Evolutionary conservation across 805 yeast genomes (phyloP), one percentile per base, ranked within the genome.

Genomic region (Schizosaccharomyces osmophilus): DNA sequence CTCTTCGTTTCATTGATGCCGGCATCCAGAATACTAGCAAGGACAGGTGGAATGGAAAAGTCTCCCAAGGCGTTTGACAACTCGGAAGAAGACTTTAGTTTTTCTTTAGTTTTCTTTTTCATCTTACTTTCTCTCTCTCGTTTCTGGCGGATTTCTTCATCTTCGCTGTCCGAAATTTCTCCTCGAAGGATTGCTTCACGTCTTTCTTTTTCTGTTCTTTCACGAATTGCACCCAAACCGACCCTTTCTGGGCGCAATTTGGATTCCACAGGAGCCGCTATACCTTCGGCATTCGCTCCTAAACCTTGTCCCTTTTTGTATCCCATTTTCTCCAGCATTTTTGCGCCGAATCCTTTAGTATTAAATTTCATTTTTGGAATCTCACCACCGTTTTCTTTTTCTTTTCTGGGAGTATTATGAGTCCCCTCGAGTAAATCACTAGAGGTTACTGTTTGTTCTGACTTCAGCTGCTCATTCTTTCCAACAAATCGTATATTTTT

Each of bases 271-370:
- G 97, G 97, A n/a, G 77, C 79, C 0, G 77, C 76, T 0, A 87
- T 87, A 55, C 98, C 98, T 60, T 77, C 77, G 1, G 82, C 80
- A 29, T 75, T 69, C 4, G 73, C 73, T 1, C 98, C 98, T n/a
- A 90, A 76, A 0, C 97, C 97, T 67, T 78, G 75, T 0, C 98
- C 97, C 51, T 78, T 79, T 6, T 77, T 77, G 71, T 86, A 89
- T 0, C 98, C 98, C 97, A 90, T 89, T 64, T 81, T 78, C 63
- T 80, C 75, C 73, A 90, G 70, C 60, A 90, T 72, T 60, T 77
- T 72, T 2, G 95, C 95, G 45, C 97, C 97, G 48, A 87, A 80
- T 5, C 97, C 97, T 68, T 32, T 31, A 19, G 48, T 59, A 48
- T 43, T 41, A 24, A 43, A 59, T 19, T 42, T 43, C 31, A 22